Evolutionary conservation across 352 stramenopile genomes (phyloP), one percentile per base, ranked within the genome.

Genomic region (Phytophthora parvispora): DNA sequence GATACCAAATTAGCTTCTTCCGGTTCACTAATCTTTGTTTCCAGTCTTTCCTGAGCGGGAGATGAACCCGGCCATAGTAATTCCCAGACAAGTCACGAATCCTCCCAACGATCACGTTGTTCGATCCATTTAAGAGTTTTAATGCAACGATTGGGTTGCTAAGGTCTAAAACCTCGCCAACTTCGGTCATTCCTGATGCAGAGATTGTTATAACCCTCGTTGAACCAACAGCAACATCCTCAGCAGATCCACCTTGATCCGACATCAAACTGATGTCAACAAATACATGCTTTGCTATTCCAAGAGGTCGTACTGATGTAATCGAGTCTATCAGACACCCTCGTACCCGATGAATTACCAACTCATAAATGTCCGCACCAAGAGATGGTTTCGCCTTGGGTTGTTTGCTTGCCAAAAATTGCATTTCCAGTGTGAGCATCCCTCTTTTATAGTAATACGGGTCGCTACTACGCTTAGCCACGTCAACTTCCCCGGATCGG

Each of bases 21-120:
- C 24, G 29, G 48, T 32, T 51, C 28, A 64, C 49, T 25, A 66
- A 55, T 13, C 20, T 47, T 48, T 67, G 50, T 60, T 43, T 69
- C 77, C 77, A 85, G 47, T 65, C 72, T 10, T 58, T 72, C 15
- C 69, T 58, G 6, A 85, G 57, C 28, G 74, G 72, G 49, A 85
- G 36, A 56, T 85, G 74, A 12, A 69, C 62, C n/a, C 52, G 57
- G 0, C 64, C 74, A 18, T 72, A 60, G 2, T 31, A 43, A 6
- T 68, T 68, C n/a, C 54, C 72, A 18, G 27, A 42, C 24, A 73
- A 54, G 16, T 77, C 57, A 18, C 60, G 63, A 25, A 85, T 55
- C 45, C 61, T 62, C 12, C 76, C 56, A 0, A 67, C 67, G 7
- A 85, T 16, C 8, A 83, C 51, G 1, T 32, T 52, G 49, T 16